These are phyloP conservation scores for Prinsepia uniflora DNA, from an alignment of 306 rosid genomes.

Conservation along the genomic window DNA sequence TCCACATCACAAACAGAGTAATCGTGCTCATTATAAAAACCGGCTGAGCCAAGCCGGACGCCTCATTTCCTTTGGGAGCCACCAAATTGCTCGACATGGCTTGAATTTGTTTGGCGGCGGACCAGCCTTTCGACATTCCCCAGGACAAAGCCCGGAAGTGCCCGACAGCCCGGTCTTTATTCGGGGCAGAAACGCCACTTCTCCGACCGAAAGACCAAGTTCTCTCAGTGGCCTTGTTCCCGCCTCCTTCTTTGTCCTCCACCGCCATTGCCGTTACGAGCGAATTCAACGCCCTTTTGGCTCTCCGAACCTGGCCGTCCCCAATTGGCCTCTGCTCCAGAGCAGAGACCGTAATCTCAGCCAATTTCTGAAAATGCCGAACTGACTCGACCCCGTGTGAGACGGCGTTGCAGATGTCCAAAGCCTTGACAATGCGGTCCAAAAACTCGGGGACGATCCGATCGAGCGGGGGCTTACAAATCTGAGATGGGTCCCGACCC, in stretches of 20 bases:
- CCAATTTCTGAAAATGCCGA: slow-evolving; percentile 63
- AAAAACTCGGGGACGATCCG: slow-evolving; percentile 66
- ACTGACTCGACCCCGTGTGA: slow-evolving; percentile 67
- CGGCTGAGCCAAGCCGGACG: slow-evolving; percentile 50
- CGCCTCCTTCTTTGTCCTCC: slow-evolving; percentile 55
- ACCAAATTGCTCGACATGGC: slow-evolving; percentile 58
- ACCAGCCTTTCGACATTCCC: slow-evolving; percentile 82
- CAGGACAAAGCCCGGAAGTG: slow-evolving; percentile 49
- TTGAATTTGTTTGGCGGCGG: slow-evolving; percentile 79
- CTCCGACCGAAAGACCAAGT: slow-evolving; percentile 75
- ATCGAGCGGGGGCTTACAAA: slow-evolving; percentile 75
- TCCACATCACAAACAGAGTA: slow-evolving; percentile 72
- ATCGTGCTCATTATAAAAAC: slow-evolving; percentile 65
- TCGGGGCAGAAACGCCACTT: slow-evolving; percentile 7
- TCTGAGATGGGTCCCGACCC: slow-evolving; percentile 68
- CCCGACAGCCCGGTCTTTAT: slow-evolving; percentile 37
- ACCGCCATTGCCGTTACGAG: slow-evolving; percentile 46
- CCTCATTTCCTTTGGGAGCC: slow-evolving; percentile 68
- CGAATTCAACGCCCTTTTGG: slow-evolving; percentile 63
- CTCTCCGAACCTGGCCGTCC: slow-evolving; percentile 82
- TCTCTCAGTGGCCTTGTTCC: slow-evolving; percentile 55
- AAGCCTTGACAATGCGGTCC: slow-evolving; percentile 68
- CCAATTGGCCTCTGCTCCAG: slow-evolving; percentile 64
- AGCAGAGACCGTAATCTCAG: slow-evolving; percentile 66
- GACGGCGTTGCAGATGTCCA: slow-evolving; percentile 86